phyloP scores from a whole-genome alignment of 306 rosid species.

The Vachellia collinsii region DNA sequence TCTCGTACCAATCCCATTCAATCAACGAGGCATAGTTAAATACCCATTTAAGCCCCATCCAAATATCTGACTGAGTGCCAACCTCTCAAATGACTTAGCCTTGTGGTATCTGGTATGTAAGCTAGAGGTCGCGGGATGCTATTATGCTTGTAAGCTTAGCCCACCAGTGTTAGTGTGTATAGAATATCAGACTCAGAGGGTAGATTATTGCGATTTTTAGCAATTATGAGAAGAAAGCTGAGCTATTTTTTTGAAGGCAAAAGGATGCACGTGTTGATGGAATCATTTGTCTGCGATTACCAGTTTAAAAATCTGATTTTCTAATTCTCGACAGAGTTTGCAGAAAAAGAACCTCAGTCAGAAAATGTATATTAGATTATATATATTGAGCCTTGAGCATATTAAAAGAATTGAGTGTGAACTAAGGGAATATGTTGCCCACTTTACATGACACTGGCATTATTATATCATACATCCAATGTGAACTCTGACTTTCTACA shows the following conservation, averaged over 20 bases:
- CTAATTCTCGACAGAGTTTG: background rate
- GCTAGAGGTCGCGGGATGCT: no score
- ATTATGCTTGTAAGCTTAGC: no score
- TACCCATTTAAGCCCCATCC: background rate
- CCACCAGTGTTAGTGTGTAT: no score
- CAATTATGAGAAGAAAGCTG: background rate
- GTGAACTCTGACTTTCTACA: background rate
- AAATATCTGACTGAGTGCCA: background rate
- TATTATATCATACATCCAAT: background rate
- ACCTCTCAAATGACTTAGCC: no score
- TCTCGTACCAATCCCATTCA: constrained; percentile 31
- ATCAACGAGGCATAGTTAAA: constrained; percentile 23
- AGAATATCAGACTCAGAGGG: no score
- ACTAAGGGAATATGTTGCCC: constrained; percentile 3
- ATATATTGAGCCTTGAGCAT: constrained; percentile 28
- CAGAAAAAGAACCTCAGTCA: constrained; percentile 4
- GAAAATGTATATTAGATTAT: background rate
- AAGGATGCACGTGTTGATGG: background rate
- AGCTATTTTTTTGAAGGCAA: background rate
- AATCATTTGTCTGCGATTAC: background rate
- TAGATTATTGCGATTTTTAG: no score
- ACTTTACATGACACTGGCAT: background rate
- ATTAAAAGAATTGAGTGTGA: background rate
- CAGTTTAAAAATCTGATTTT: background rate
- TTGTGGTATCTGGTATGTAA: no score